Base-by-base conservation (phyloP, 495 filamentous ascomycete genomes). In the Usnea hakonensis region DNA sequence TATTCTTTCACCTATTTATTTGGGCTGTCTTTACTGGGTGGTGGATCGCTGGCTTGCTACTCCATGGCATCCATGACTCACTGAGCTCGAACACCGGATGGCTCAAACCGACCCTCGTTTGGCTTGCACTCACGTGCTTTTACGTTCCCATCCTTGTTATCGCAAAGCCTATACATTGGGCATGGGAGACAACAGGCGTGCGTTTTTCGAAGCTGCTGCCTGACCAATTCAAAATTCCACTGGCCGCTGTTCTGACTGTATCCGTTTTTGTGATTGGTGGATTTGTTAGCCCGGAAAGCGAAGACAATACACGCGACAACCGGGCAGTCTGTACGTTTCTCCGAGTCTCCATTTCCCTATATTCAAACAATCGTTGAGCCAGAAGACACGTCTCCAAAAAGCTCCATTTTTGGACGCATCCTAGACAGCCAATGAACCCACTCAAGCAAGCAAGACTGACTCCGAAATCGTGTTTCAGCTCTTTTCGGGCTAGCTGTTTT, bases 71-170 rank as follows among this genome's bases (percentile, higher is more conserved):
- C 23, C 65, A 87, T 67, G 87, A 90, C 69, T 81, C 83, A 26
- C 36, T 67, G 23, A 61, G 68, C 33, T 67, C 62, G 17, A 60
- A 65, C 9, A 69, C 65, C 68, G 87, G 87, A 60, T 96, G 91
- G 91, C 65, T 95, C 65, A 83, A 91, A 37, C 90, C 91, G 10
- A 91, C 92, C 74, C 80, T 96, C 43, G 62, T 96, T 19, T 96
- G 85, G 73, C 82, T 95, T 43, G 81, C 75, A 60, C 85, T 95
- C 66, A 82, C 81, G 10, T 86, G 85, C 73, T 81, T 89, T 69
- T 85, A 90, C 67, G 73, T 95, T 14, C 87, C 89, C 0, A 80
- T 87, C 63, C 77, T 76, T 37, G 78, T 90, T 63, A 67, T 88
- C 61, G 83, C 85, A 63, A 78, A 70, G 61, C 90, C 90, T 2